phyloP scores from a whole-genome alignment of 2,329 filamentous ascomycete genomes.

The Ciborinia camelliae region DNA sequence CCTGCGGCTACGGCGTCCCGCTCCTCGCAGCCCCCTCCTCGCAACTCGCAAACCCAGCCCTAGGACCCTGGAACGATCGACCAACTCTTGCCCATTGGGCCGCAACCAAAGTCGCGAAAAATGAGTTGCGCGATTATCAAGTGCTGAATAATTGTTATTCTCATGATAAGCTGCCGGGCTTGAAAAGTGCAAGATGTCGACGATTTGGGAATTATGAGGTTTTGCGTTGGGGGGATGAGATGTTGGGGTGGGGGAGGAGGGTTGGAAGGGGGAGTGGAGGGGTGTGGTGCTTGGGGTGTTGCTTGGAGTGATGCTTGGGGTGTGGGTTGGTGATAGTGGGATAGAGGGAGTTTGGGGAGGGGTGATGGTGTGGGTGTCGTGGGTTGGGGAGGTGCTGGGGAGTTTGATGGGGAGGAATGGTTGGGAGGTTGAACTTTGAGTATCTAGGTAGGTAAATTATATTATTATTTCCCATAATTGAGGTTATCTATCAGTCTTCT shows the following conservation, averaged over 20 bases:
- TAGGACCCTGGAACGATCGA: conserved; percentile 7
- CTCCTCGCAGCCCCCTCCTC: neutral
- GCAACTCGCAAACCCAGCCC: neutral
- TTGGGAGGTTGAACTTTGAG: neutral
- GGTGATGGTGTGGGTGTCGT: neutral
- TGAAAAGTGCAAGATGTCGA: conserved; percentile 1
- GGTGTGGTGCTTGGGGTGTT: neutral
- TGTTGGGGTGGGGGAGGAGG: conserved; percentile 5
- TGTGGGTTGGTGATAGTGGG: neutral
- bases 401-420: neutral
- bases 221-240: neutral
- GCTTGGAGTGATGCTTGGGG: neutral
- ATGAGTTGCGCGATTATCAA: neutral
- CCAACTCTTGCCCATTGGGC: neutral
- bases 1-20: conserved; percentile 64
- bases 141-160: conserved; percentile 1
- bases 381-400: neutral
- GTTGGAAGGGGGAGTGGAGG: conserved; percentile 10
- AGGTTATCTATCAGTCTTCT: too few relatives aligned
- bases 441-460: too few relatives aligned
- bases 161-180: neutral
- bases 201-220: neutral
- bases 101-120: neutral
- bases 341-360: neutral
- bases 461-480: too few relatives aligned